A percentile compares a stretch with the other conserved stretches of the same genome.
phyloP scores from a whole-genome alignment of 495 filamentous ascomycete species.

The Halenospora varia region DNA sequence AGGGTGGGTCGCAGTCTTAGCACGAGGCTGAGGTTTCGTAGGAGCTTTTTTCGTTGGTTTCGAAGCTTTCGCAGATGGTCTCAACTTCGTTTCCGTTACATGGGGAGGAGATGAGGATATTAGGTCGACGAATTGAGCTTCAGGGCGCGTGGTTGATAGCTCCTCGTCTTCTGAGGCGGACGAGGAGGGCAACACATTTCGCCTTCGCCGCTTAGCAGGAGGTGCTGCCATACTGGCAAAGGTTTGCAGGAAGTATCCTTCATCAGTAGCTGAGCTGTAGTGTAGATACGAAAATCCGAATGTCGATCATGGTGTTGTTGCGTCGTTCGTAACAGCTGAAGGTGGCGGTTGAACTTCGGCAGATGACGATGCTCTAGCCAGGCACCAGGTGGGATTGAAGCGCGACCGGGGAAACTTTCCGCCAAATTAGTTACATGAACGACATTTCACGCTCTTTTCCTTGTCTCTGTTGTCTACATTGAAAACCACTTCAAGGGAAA shows the following conservation, averaged over 20 bases:
- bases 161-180: slow-evolving; percentile 14
- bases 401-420: background rate
- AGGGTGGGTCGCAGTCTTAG: slow-evolving; percentile 19
- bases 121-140: slow-evolving; percentile 8
- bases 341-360: too few relatives aligned
- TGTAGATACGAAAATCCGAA: background rate
- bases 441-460: too few relatives aligned
- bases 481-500: too few relatives aligned
- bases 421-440: too few relatives aligned
- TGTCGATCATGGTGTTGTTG: background rate
- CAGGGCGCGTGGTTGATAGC: slow-evolving; percentile 30
- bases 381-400: background rate
- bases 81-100: slow-evolving; percentile 2
- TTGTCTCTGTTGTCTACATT: too few relatives aligned
- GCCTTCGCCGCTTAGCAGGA: slow-evolving; percentile 50
- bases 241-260: background rate
- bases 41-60: slow-evolving; percentile 1
- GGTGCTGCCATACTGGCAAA: slow-evolving; percentile 46
- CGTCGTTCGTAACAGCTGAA: background rate
- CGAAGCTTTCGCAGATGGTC: slow-evolving; percentile 1
- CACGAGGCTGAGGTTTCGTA: slow-evolving; percentile 10
- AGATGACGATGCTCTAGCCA: too few relatives aligned
- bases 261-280: background rate
- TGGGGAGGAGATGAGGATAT: slow-evolving; percentile 22
- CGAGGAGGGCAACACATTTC: slow-evolving; percentile 32